phyloP scores from a whole-genome alignment of 768 basidiomycete species.

The Tremella yokohamensis region DNA sequence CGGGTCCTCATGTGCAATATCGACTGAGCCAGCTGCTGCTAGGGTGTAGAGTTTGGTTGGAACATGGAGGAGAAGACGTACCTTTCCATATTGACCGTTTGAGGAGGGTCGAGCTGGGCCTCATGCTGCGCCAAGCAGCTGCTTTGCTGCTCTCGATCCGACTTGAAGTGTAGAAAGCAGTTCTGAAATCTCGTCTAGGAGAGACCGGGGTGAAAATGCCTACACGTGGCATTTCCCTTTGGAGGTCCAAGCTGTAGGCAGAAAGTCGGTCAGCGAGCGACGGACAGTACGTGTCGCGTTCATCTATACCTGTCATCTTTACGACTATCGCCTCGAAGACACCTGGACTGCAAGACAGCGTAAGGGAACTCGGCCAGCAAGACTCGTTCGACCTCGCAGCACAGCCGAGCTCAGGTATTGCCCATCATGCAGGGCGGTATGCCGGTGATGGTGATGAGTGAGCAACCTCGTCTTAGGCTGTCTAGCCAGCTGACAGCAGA shows the following conservation, averaged over 20 bases:
- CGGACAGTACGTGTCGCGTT: no score
- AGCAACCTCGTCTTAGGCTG: constrained; percentile 11
- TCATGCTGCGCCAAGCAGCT: constrained; percentile 19
- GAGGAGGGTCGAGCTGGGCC: constrained; percentile 33
- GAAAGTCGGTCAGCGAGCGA: no score
- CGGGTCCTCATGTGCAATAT: neutral
- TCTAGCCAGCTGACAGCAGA: constrained; percentile 56
- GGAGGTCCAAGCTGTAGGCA: no score
- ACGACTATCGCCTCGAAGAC: no score
- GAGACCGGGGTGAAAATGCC: neutral
- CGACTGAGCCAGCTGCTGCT: neutral
- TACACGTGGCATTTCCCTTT: no score
- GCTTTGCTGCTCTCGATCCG: neutral
- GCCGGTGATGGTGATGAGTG: constrained; percentile 51
- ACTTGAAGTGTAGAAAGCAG: neutral
- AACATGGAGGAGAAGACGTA: constrained; percentile 18
- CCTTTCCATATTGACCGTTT: constrained; percentile 55
- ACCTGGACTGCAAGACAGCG: no score
- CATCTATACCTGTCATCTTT: no score
- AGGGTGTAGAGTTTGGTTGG: neutral
- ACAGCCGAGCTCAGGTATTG: no score
- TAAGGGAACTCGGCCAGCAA: no score
- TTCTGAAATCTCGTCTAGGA: neutral
- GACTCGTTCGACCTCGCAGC: no score
- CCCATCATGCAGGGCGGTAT: constrained; percentile 8